Base-by-base conservation (phyloP, 192 early-diverging fungal species). In the Coemansia sp. region DNA sequence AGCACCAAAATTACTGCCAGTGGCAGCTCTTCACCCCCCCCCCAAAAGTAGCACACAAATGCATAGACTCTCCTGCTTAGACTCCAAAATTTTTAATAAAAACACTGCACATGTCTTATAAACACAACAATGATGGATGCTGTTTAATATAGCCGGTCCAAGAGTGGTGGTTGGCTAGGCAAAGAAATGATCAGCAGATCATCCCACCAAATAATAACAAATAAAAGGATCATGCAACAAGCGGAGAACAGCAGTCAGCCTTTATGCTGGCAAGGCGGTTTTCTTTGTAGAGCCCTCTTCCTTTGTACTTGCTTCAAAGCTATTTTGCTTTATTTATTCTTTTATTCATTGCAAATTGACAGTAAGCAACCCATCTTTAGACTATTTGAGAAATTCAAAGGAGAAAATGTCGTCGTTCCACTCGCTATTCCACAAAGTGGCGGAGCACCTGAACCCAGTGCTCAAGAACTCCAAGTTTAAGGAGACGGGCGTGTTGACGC, bases 401-500 rank as follows among this genome's bases (percentile, higher is more conserved):
- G 26, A 7, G n/a, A 42, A 64, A 57, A 89, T 87, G 84, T 82
- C 82, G 63, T 81, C 85, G 26, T 71, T 90, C 26, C 84, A 87
- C 58, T 87, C 84, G 63, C 75, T 90, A 61, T 84, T 90, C 39
- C 87, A 87, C 64, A 86, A 85, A 63, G 81, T 90, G 58, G 88
- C 94, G 40, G 96, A 99, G 78, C 95, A 96, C 81, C 84, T 95
- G 42, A 91, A 91, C 66, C 96, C 96, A 31, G 86, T 99, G 7
- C 86, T 99, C 39, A 95, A 91, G 73, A 87, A 94, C 69, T 95
- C 93, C 33, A 94, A 94, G 80, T 99, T 99, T 80, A 91, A 92
- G 73, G 94, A 97, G 55, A 93, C 94, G 1, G 96, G 95, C 21
- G 94, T 94, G 56, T 85, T 98, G 64, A 97, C 95, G 5, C 94